A percentile compares a stretch with the other conserved stretches of the same genome.
Evolutionary conservation across 192 early-diverging fungal species (phyloP).

Genomic region (Funneliformis mosseae): DNA sequence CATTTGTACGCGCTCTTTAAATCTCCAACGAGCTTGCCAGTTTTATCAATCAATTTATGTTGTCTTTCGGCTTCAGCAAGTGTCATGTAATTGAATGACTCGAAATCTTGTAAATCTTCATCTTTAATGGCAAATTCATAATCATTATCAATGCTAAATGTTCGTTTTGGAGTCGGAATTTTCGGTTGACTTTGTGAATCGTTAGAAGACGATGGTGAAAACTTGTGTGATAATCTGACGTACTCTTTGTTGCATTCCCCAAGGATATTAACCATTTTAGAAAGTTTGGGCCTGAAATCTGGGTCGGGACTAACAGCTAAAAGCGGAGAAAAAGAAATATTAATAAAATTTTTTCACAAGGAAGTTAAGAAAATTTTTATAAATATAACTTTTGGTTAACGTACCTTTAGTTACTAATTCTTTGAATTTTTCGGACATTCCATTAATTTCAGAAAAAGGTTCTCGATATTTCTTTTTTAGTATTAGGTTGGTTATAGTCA

Average conservation of each 20-base stretch:
- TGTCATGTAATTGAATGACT: conserved; percentile 2
- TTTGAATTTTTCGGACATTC: background rate
- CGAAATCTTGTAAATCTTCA: background rate
- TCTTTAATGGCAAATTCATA: background rate
- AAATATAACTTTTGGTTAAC: background rate
- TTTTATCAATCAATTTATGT: background rate
- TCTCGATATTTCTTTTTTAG: background rate
- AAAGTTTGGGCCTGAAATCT: background rate
- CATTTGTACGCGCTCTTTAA: background rate
- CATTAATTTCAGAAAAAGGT: background rate
- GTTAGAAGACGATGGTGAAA: background rate
- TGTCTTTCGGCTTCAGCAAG: background rate
- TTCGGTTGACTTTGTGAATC: background rate
- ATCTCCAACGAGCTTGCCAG: background rate
- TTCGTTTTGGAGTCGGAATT: background rate
- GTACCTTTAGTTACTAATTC: background rate
- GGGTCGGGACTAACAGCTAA: background rate
- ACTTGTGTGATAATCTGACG: background rate
- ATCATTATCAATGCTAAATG: background rate
- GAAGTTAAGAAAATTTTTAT: background rate
- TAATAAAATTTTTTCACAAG: background rate
- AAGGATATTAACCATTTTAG: background rate
- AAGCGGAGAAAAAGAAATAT: background rate
- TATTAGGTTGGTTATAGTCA: background rate
- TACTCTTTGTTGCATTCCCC: background rate